Conservation (phyloP, 2,329 filamentous ascomycete genomes). For the Hymenoscyphus linearis region DNA sequence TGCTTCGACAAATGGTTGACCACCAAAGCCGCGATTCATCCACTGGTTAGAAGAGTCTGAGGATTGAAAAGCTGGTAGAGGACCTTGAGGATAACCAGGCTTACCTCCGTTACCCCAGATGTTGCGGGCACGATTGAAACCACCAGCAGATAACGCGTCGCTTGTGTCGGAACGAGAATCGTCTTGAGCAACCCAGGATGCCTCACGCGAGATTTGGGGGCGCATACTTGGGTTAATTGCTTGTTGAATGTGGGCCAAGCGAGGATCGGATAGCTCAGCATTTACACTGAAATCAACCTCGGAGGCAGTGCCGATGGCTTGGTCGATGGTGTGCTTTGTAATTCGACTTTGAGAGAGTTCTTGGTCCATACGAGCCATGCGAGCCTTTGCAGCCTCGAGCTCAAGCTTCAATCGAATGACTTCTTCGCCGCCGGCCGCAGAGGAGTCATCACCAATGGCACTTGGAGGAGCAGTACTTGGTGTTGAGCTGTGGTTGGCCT, state of each 20-base stretch:
- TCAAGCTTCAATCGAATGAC: conserved; percentile 64
- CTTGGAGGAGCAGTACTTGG: conserved; percentile 50
- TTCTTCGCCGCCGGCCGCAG: conserved; percentile 44
- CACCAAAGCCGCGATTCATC: conserved; percentile 36
- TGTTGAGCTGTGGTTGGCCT: conserved; percentile 41
- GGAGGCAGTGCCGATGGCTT: conserved; percentile 44
- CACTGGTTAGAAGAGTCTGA: conserved; percentile 40
- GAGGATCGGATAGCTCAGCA: conserved; percentile 22
- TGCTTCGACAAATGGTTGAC: conserved; percentile 29
- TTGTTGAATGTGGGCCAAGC: conserved; percentile 21
- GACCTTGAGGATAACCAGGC: conserved; percentile 32
- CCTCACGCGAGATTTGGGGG: conserved; percentile 36
- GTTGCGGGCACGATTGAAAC: conserved; percentile 48
- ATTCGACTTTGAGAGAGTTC: conserved; percentile 63
- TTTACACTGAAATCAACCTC: conserved; percentile 37
- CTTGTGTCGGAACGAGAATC: conserved; percentile 53
- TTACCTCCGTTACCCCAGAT: conserved; percentile 49
- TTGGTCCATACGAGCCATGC: conserved; percentile 66
- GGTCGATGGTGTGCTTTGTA: conserved; percentile 53
- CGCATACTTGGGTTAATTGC: conserved; percentile 33
- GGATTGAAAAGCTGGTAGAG: conserved; percentile 24
- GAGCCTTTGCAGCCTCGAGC: conserved; percentile 63
- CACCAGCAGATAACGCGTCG: conserved; percentile 46
- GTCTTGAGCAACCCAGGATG: conserved; percentile 47
- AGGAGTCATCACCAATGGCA: conserved; percentile 37